phyloP scores from a whole-genome alignment of 495 filamentous ascomycete genomes.

The Stereocaulon alpinum region DNA sequence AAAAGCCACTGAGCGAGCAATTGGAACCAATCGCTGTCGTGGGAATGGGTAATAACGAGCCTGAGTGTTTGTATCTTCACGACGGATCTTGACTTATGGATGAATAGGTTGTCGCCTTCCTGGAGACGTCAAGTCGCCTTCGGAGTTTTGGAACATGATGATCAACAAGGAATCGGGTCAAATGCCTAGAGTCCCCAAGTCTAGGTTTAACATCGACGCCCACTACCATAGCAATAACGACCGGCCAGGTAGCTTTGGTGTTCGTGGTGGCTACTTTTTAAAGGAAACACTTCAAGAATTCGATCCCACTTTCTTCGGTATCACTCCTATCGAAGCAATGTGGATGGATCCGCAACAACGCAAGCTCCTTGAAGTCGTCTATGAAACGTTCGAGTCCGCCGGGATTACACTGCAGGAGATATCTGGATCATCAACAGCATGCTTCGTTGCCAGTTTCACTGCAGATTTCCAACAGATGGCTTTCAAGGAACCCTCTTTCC shows the following conservation, averaged over 20 bases:
- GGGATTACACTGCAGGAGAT: slow-evolving; percentile 22
- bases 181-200: not conserved
- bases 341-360: slow-evolving; percentile 21
- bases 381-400: slow-evolving; percentile 26
- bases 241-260: slow-evolving; percentile 15
- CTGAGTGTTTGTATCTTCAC: not conserved
- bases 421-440: slow-evolving; percentile 23
- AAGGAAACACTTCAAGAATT: slow-evolving; percentile 7
- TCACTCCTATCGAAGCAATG: slow-evolving; percentile 15
- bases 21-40: slow-evolving; percentile 11
- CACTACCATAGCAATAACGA: slow-evolving; percentile 30
- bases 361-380: slow-evolving; percentile 23
- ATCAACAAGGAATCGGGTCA: slow-evolving; percentile 20
- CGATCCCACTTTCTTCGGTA: slow-evolving; percentile 21
- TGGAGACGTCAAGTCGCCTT: slow-evolving; percentile 33
- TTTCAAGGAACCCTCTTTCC: slow-evolving; percentile 1
- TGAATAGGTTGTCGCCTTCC: slow-evolving; percentile 31
- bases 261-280: slow-evolving; percentile 1
- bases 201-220: slow-evolving; percentile 30
- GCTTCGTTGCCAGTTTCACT: slow-evolving; percentile 34
- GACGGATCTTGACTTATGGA: not conserved
- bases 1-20: slow-evolving; percentile 9
- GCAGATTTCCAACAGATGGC: slow-evolving; percentile 23
- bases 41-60: slow-evolving; percentile 6
- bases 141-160: slow-evolving; percentile 39